phyloP scores from a whole-genome alignment of 139 green algal genomes.

The Micractinium conductrix region DNA sequence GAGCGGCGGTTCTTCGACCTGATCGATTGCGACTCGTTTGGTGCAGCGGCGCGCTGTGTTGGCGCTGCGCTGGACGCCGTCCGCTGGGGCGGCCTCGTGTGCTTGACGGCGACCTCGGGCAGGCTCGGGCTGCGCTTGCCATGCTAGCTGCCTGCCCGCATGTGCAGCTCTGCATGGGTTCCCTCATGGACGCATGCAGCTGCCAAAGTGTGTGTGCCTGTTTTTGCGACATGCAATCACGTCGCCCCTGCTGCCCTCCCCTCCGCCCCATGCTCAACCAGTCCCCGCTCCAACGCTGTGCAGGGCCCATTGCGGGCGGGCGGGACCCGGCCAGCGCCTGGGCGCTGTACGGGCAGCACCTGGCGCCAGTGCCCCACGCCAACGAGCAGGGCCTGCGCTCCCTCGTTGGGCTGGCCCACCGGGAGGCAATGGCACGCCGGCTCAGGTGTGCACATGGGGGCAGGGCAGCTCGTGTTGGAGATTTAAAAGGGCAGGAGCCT shows the following conservation, averaged over 20 bases:
- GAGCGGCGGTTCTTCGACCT: conserved; percentile 22
- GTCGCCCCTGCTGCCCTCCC: too few species aligned
- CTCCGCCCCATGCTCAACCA: too few species aligned
- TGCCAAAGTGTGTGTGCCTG: too few species aligned
- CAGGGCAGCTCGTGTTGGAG: too few species aligned
- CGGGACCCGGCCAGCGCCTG: conserved; percentile 6
- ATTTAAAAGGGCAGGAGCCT: too few species aligned
- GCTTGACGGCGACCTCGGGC: conserved; percentile 26
- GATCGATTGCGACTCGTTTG: conserved; percentile 30
- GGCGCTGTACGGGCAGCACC: conserved; percentile 6
- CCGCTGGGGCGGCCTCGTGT: conserved; percentile 19
- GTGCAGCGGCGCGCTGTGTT: background rate
- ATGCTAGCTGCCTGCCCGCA: too few species aligned
- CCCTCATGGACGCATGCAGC: too few species aligned
- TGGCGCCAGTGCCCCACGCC: conserved; percentile 22
- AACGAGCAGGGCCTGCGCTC: conserved; percentile 40
- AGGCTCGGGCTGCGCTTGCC: too few species aligned
- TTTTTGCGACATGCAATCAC: too few species aligned
- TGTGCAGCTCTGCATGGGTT: too few species aligned
- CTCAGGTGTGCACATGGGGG: conserved; percentile 30
- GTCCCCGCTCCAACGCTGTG: background rate
- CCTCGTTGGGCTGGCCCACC: conserved; percentile 26
- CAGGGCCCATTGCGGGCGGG: conserved; percentile 26
- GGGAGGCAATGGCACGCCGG: conserved; percentile 12
- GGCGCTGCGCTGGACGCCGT: conserved; percentile 9